A percentile compares a stretch with the other conserved stretches of the same genome.
These are phyloP conservation scores for Pholiota adiposa DNA, from an alignment of 1,284 basidiomycete species.

Conservation along the genomic window DNA sequence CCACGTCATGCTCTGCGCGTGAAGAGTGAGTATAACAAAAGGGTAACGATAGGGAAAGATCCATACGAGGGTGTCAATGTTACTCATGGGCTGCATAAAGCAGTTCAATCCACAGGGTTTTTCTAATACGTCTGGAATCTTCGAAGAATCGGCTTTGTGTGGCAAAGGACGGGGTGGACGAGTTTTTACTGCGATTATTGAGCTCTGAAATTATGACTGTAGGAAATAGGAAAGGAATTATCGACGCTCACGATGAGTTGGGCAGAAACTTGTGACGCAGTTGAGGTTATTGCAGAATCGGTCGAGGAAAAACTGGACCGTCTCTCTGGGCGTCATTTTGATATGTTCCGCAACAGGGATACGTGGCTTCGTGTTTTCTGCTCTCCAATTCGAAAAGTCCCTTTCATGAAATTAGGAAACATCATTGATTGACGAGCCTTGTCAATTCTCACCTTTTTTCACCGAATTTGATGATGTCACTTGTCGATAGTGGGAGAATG, in stretches of 20 bases:
- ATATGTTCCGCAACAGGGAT: background rate
- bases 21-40: background rate
- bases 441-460: constrained; percentile 37
- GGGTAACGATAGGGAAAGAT: background rate
- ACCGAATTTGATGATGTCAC: constrained; percentile 35
- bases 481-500: constrained; percentile 43
- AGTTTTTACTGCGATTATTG: constrained; percentile 34
- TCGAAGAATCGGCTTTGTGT: constrained; percentile 27
- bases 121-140: constrained; percentile 25
- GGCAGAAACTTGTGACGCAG: constrained; percentile 56
- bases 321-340: background rate
- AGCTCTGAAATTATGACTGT: background rate
- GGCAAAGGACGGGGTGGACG: constrained; percentile 30
- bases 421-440: background rate
- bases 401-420: background rate
- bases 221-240: constrained; percentile 15
- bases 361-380: too few species aligned
- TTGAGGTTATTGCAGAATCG: constrained; percentile 46
- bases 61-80: constrained; percentile 10
- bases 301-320: constrained; percentile 4
- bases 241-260: constrained; percentile 45
- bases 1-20: constrained; percentile 34
- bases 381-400: too few species aligned
- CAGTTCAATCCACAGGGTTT: constrained; percentile 43
- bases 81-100: constrained; percentile 34